These are phyloP conservation scores for Cutaneotrichosporon cutaneum DNA, from an alignment of 1,284 basidiomycete genomes.

Conservation along the genomic window DNA sequence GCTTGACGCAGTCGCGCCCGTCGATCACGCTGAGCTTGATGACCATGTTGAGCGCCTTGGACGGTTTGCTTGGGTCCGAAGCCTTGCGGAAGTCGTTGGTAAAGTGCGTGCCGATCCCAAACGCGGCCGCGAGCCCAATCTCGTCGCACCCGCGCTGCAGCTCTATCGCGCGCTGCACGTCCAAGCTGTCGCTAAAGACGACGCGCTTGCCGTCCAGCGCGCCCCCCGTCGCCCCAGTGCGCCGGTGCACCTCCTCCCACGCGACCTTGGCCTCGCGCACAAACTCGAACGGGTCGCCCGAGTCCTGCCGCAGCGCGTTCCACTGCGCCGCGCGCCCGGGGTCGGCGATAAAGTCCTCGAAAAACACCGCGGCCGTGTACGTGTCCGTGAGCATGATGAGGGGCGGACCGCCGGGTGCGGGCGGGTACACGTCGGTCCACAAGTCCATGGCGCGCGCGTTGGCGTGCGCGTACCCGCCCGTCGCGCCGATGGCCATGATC, in stretches of 20 bases:
- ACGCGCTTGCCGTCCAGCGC: conserved; percentile 63
- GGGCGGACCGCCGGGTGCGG: conserved; percentile 55
- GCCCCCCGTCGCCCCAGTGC: conserved; percentile 58
- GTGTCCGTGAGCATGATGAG: conserved; percentile 87
- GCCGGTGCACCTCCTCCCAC: conserved; percentile 52
- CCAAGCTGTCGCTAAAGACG: conserved; percentile 78
- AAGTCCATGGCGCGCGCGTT: conserved; percentile 72
- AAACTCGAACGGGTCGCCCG: conserved; percentile 78
- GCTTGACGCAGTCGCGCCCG: conserved; percentile 70
- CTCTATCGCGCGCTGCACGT: conserved; percentile 66
- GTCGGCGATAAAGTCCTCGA: conserved; percentile 67
- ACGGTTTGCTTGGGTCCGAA: conserved; percentile 61
- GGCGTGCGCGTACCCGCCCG: conserved; percentile 73
- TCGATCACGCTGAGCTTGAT: conserved; percentile 81
- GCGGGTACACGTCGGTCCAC: conserved; percentile 76
- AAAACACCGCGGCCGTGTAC: conserved; percentile 81
- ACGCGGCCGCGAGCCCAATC: conserved; percentile 72
- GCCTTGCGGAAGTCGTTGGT: conserved; percentile 80
- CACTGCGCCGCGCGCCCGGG: conserved; percentile 66
- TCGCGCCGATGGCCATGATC: conserved; percentile 89
- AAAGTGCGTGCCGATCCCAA: conserved; percentile 86
- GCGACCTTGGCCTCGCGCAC: conserved; percentile 68
- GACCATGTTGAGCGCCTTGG: conserved; percentile 85
- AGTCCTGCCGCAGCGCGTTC: conserved; percentile 85
- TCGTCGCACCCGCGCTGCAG: conserved; percentile 71